Evolutionary conservation across 2,329 filamentous ascomycete species (phyloP).

Genomic region (Zasmidium angulare): DNA sequence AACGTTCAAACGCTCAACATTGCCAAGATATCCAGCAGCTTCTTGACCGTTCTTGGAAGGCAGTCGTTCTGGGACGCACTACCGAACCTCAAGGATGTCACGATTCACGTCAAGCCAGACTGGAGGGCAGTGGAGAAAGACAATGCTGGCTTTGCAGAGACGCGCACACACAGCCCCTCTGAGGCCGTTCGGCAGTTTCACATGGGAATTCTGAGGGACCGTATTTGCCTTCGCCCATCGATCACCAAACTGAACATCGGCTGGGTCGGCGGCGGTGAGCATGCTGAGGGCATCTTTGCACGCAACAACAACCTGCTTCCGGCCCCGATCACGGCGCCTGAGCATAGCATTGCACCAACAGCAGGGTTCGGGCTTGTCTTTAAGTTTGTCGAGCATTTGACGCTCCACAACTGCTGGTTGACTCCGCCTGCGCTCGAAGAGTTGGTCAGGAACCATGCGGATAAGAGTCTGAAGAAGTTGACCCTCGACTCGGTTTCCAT

Average conservation of each 20-base stretch:
- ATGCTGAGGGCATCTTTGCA: conserved; percentile 60
- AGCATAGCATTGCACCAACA: conserved; percentile 19
- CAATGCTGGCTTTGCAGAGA: conserved; percentile 52
- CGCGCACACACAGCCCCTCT: conserved; percentile 51
- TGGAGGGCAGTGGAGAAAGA: conserved; percentile 62
- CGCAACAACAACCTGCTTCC: conserved; percentile 64
- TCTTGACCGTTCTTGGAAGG: conserved; percentile 57
- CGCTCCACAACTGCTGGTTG: conserved; percentile 68
- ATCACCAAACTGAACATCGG: conserved; percentile 64
- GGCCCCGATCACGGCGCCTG: conserved; percentile 51
- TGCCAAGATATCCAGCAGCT: conserved; percentile 62
- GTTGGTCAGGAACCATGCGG: conserved; percentile 52
- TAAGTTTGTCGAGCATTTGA: conserved; percentile 58
- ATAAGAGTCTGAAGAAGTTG: conserved; percentile 52
- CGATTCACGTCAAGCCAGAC: conserved; percentile 63
- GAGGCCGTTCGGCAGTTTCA: conserved; percentile 54
- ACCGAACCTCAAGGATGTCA: conserved; percentile 54
- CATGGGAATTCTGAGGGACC: conserved; percentile 44
- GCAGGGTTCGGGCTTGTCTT: conserved; percentile 39
- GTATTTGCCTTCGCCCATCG: conserved; percentile 46
- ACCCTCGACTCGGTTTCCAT: conserved; percentile 66
- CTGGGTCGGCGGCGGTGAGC: conserved; percentile 67
- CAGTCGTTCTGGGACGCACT: conserved; percentile 63
- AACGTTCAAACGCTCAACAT: conserved; percentile 61
- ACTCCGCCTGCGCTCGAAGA: conserved; percentile 58